These are phyloP conservation scores for Arthroderma sp. DNA, from an alignment of 2,329 filamentous ascomycete genomes.

Conservation along the genomic window DNA sequence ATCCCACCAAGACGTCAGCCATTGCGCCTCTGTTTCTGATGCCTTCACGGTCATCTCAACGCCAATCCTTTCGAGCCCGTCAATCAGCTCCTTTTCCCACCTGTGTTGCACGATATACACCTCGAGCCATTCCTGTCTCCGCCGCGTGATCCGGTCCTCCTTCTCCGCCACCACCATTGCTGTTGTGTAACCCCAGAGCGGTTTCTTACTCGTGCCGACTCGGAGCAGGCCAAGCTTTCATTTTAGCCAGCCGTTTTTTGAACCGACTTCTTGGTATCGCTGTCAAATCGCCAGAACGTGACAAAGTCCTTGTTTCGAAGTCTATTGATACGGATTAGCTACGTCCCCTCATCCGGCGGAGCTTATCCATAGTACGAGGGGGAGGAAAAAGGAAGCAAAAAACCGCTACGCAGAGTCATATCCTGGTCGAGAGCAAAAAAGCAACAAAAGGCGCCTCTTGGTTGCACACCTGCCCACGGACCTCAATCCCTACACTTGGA, in stretches of 20 bases:
- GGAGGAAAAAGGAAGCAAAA: too few relatives aligned
- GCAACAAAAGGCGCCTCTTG: background rate
- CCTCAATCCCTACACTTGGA: background rate
- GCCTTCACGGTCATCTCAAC: too few relatives aligned
- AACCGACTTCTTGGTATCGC: too few relatives aligned
- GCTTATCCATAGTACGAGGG: too few relatives aligned
- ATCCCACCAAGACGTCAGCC: too few relatives aligned
- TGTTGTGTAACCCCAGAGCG: constrained; percentile 3
- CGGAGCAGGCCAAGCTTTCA: constrained; percentile 1
- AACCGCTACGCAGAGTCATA: too few relatives aligned
- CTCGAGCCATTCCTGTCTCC: constrained; percentile 2
- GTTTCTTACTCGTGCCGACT: constrained; percentile 3
- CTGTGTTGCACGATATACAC: constrained; percentile 7
- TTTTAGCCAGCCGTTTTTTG: background rate
- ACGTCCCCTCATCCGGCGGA: background rate
- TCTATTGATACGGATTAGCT: background rate
- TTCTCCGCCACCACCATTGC: background rate
- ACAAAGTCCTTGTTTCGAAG: background rate
- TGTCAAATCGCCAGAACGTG: background rate
- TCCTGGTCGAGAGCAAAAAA: background rate
- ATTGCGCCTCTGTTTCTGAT: too few relatives aligned
- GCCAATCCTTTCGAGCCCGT: background rate
- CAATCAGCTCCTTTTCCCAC: background rate
- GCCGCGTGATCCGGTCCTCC: constrained; percentile 2
- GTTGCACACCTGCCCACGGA: background rate